Base-by-base conservation (phyloP, 306 rosid species). In the Ziziphus jujuba region DNA sequence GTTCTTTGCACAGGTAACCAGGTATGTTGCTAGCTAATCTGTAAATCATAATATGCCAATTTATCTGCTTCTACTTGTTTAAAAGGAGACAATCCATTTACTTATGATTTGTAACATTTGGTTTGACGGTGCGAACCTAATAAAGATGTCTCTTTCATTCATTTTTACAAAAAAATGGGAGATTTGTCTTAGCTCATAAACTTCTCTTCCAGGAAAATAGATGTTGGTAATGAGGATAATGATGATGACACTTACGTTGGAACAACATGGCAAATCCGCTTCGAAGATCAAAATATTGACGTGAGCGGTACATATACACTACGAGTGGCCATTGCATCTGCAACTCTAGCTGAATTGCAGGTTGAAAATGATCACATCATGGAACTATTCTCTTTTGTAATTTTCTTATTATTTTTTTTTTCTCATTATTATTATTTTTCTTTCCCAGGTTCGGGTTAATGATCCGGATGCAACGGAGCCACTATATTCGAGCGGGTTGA, bases 1-100 rank as follows among this genome's bases (percentile, higher is more conserved):
- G 97, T 95, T 95, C 83, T 95, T 79, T 73, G 99, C 95, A 61
- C 99, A 95, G 68, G 87, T 95, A 63, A 88, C 96, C 23, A 88
- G 97, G 99, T 93, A 24, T 33, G 35, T 24, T 59, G 35, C 52
- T 19, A 20, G 24, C 16, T n/a, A n/a, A n/a, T n/a, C n/a, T n/a
- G n/a, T n/a, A 48, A n/a, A 49, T 49, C 54, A 15, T 49, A n/a
- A n/a, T n/a, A 38, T 61, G 50, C 14, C 28, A 38, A 5, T 11
- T 2, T 10, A 16, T 4, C 40, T 47, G 43, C 50, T 31, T 45
- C 44, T 61, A 33, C 40, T 6, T 12, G 15, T 50, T 16, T n/a
- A 35, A 7, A 20, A 28, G 13, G 57, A 25, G 34, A 19, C 51
- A n/a, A 33, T 12, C 20, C 14, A 22, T 38, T 54, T 20, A 31